Percentiles rank a stretch among this genome's conserved stretches.
Evolutionary conservation across 2,329 filamentous ascomycete species (phyloP).

Genomic region (Paecilomyces sp.): DNA sequence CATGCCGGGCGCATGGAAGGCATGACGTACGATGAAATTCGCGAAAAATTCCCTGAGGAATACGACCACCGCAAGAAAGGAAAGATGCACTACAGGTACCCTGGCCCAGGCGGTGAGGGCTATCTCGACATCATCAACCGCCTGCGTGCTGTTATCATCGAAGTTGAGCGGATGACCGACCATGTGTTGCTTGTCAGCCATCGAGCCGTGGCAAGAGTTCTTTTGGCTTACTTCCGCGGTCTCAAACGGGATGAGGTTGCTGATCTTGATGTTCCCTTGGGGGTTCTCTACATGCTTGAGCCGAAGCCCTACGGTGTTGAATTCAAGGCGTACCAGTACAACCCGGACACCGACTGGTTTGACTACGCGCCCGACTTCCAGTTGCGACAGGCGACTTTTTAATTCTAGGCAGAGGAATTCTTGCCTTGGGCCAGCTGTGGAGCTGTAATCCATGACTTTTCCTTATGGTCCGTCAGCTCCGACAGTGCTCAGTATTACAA

Average conservation of each 20-base stretch:
- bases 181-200: conserved; percentile 90
- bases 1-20: conserved; percentile 91
- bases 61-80: conserved; percentile 71
- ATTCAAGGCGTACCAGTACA: conserved; percentile 91
- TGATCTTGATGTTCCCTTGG: conserved; percentile 86
- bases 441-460: not conserved
- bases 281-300: conserved; percentile 90
- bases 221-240: conserved; percentile 95
- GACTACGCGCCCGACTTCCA: conserved; percentile 79
- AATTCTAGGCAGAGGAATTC: not conserved
- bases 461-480: not conserved
- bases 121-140: conserved; percentile 97
- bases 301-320: conserved; percentile 97
- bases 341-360: conserved; percentile 70
- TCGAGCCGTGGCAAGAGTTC: conserved; percentile 81
- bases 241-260: conserved; percentile 85
- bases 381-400: conserved; percentile 43
- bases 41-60: conserved; percentile 68
- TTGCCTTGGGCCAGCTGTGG: not conserved
- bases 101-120: conserved; percentile 88
- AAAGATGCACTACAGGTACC: conserved; percentile 95
- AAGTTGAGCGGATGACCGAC: conserved; percentile 94
- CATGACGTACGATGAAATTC: conserved; percentile 89
- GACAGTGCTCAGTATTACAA: not conserved
- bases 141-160: conserved; percentile 87